Conservation (phyloP, 1,284 basidiomycete species). For the Earliella scabrosa region DNA sequence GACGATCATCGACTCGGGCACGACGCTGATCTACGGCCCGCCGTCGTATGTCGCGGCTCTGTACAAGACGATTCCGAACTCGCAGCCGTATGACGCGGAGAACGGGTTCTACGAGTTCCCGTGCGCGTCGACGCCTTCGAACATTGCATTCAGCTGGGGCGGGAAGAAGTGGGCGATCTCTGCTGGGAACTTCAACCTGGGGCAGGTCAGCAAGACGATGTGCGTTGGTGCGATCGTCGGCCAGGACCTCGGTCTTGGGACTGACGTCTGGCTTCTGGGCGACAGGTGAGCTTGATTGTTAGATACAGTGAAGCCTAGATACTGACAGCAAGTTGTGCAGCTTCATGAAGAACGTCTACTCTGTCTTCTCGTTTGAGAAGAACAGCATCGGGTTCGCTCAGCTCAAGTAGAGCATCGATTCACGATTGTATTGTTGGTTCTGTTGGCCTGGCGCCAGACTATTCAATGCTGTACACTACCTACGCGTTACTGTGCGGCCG, state of each 20-base stretch:
- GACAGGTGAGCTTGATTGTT: conserved; percentile 23
- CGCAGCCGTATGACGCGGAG: conserved; percentile 21
- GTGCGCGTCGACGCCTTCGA: conserved; percentile 38
- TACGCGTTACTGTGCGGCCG: too few species aligned
- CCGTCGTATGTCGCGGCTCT: conserved; percentile 43
- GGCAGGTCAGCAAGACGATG: conserved; percentile 18
- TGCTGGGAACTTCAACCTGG: conserved; percentile 32
- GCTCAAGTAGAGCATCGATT: too few species aligned
- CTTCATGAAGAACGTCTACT: conserved; percentile 35
- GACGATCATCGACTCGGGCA: conserved; percentile 33
- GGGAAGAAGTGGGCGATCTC: conserved; percentile 43
- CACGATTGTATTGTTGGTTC: too few species aligned
- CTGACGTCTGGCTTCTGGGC: conserved; percentile 33
- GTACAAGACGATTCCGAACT: conserved; percentile 47
- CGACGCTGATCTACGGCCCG: conserved; percentile 55
- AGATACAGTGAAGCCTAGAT: neutral
- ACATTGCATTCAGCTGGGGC: conserved; percentile 45
- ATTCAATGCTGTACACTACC: too few species aligned
- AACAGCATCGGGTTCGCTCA: conserved; percentile 31
- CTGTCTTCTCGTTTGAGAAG: conserved; percentile 30
- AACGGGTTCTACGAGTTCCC: conserved; percentile 44
- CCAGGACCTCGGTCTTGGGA: conserved; percentile 29
- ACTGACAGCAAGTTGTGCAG: conserved; percentile 3
- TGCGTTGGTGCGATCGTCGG: conserved; percentile 35
- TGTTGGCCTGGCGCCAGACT: too few species aligned